Conservation (phyloP, 139 green algal species). For the Gonium pectorale region DNA sequence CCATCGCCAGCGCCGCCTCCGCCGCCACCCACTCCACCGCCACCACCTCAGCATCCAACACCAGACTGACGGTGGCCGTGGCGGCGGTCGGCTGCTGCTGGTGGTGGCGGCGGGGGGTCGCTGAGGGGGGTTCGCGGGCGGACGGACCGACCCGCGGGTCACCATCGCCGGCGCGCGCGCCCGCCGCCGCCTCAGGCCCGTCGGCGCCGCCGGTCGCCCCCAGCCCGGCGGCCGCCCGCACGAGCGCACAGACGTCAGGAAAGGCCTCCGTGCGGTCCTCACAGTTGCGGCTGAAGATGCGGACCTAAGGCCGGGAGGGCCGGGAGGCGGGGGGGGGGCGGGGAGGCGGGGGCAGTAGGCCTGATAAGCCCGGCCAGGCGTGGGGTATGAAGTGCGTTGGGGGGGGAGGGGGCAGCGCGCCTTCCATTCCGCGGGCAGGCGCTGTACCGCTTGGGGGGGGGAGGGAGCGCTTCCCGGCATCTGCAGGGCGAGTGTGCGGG, state of each 20-base stretch:
- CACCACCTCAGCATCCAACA: constrained; percentile 90
- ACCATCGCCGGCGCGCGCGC: not conserved
- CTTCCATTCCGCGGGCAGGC: too few species aligned
- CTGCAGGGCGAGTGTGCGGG: too few species aligned
- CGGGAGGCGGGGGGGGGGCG: not conserved
- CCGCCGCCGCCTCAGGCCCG: not conserved
- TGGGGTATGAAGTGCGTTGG: too few species aligned
- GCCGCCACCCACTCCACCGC: constrained; percentile 72
- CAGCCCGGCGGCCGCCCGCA: constrained; percentile 48
- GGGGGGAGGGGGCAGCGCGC: too few species aligned
- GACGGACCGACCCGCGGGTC: not conserved
- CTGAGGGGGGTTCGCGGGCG: too few species aligned
- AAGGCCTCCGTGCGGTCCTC: constrained; percentile 81
- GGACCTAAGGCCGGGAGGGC: constrained; percentile 52
- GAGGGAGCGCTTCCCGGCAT: too few species aligned
- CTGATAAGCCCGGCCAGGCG: too few species aligned
- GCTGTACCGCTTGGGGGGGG: too few species aligned
- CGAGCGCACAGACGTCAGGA: constrained; percentile 72
- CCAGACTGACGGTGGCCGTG: constrained; percentile 40
- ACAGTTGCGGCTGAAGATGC: constrained; percentile 89
- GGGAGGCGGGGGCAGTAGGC: not conserved
- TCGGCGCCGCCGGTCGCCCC: not conserved
- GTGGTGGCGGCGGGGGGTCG: too few species aligned
- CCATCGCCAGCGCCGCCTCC: constrained; percentile 33
- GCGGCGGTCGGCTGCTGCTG: too few species aligned